Evolutionary conservation across 129 eudicot genomes (phyloP).

Genomic region (sunflower (Helianthus annuus)): DNA sequence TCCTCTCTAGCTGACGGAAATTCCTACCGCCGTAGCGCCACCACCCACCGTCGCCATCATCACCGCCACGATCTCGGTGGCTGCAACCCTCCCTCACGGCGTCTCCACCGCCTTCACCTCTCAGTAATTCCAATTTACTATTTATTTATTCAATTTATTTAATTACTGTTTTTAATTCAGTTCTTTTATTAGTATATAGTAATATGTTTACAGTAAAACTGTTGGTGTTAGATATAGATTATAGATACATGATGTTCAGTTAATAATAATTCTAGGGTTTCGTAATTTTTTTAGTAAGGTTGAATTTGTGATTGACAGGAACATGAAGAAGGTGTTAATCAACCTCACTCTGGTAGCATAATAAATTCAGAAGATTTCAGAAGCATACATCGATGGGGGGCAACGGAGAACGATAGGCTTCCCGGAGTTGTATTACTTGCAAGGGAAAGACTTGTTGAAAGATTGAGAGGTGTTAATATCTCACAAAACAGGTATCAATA

Average conservation of each 20-base stretch:
- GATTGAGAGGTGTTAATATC: constrained; percentile 70
- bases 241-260: background rate
- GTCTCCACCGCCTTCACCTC: constrained; percentile 28
- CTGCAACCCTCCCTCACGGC: constrained; percentile 42
- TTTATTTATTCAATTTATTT: too few species aligned
- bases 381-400: constrained; percentile 47
- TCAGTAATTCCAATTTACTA: constrained; percentile 8
- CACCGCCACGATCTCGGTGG: constrained; percentile 42
- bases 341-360: constrained; percentile 37
- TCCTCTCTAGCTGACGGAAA: constrained; percentile 23
- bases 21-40: constrained; percentile 11
- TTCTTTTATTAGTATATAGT: too few species aligned
- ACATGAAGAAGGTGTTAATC: constrained; percentile 49
- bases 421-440: constrained; percentile 91
- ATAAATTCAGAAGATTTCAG: constrained; percentile 38
- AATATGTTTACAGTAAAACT: too few species aligned
- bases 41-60: background rate
- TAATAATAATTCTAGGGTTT: background rate
- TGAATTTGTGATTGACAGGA: constrained; percentile 41
- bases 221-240: background rate
- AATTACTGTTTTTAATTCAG: too few species aligned
- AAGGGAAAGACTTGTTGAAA: constrained; percentile 84
- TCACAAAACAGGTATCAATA: constrained; percentile 52
- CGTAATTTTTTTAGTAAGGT: background rate
- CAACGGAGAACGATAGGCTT: constrained; percentile 57